Evolutionary conservation across 1,284 basidiomycete genomes (phyloP).

Genomic region (Cryptococcus floricola): DNA sequence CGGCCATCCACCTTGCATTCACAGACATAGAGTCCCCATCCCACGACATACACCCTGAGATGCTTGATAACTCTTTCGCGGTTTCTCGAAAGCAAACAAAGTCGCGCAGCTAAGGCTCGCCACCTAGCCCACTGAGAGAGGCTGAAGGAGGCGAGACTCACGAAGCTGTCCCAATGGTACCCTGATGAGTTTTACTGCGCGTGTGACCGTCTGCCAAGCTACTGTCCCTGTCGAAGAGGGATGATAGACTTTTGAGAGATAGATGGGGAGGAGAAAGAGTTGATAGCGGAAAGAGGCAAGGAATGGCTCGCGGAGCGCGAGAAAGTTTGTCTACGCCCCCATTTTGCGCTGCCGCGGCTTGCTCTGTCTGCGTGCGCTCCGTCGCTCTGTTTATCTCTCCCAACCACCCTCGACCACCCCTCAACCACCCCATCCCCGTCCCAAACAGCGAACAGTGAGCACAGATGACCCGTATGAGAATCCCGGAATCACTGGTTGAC

Average conservation of each 20-base stretch:
- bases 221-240: no score
- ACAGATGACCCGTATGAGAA: no score
- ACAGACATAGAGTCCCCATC: neutral
- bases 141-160: constrained; percentile 4
- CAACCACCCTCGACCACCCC: neutral
- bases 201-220: no score
- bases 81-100: no score
- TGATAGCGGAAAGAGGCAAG: constrained; percentile 3
- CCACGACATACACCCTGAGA: neutral
- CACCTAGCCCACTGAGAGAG: neutral
- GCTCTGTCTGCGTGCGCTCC: neutral
- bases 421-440: no score
- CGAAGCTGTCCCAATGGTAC: constrained; percentile 10
- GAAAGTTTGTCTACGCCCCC: neutral
- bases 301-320: neutral
- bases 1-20: neutral
- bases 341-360: neutral
- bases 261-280: constrained; percentile 1
- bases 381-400: neutral
- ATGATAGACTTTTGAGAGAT: neutral
- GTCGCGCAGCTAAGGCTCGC: neutral
- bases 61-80: neutral
- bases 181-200: neutral
- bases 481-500: no score
- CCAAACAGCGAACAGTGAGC: no score